Evolutionary conservation across 768 basidiomycete genomes (phyloP), one percentile per base, ranked within the genome.

Genomic region (Rhodosporidiobolus odoratus): DNA sequence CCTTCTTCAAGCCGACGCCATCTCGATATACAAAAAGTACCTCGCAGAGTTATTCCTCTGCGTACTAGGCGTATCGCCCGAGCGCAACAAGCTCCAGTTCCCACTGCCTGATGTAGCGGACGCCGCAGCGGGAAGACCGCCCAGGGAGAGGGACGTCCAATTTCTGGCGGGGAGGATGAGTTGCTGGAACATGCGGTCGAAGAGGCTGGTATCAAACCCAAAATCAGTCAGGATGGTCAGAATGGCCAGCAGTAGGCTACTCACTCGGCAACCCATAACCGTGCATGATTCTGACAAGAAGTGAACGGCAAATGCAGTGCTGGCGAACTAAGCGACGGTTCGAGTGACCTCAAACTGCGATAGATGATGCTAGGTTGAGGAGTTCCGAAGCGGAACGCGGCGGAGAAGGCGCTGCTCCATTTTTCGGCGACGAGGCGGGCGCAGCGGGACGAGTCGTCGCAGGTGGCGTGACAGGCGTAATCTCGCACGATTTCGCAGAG

Each of bases 361-460:
- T 88, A 93, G 32, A 92, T 89, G 88, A 94, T 92, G 88, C 89
- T 10, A 45, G 69, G 68, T 27, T 66, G 68, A 30, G 68, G 69
- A 2, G 64, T 65, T 2, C 72, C 68, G 48, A 66, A 70, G 19
- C 68, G 68, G n/a, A 70, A 69, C 0, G 72, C 88, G 27, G 91
- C 86, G 52, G 87, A 84, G 76, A 93, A 93, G 0, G 91, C 92
- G 76, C 91, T 90, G 50, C 86, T 83, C 92, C 92, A 97, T 78
- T 94, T 95, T 69, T 97, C 93, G 75, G 95, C 92, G 13, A 96
- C 83, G 8, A 90, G 80, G 19, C 88, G 86, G 25, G 93, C 94
- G 77, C 93, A 97, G 25, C 79, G 83, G 0, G 83, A 53, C 10
- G 91, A 80, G 72, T 97, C 93, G 16, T 90, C 90, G 78, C 93